Conservation (phyloP, 148 eudicot genomes). For the Hydrangea macrophylla region DNA sequence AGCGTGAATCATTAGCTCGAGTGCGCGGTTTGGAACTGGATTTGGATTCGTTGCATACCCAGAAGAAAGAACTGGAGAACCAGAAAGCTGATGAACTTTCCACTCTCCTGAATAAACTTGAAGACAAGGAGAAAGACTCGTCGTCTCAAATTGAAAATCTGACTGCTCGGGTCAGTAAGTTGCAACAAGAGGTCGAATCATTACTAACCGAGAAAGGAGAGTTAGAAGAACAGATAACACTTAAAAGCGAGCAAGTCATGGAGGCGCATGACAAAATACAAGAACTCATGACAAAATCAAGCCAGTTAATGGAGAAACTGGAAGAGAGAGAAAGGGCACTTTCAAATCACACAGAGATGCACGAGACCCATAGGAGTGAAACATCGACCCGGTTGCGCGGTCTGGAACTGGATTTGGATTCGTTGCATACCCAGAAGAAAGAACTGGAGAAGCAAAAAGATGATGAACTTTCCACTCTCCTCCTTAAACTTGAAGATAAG, state of each 20-base stretch:
- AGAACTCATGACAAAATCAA: constrained; percentile 14
- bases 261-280: constrained; percentile 10
- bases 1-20: constrained; percentile 8
- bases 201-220: too few relatives aligned
- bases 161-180: too few relatives aligned
- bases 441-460: constrained; percentile 12
- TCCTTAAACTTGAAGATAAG: constrained; percentile 5
- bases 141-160: constrained; percentile 19
- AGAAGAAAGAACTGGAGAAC: constrained; percentile 4
- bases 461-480: constrained; percentile 12
- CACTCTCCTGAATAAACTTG: constrained; percentile 5
- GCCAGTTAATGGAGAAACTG: constrained; percentile 21
- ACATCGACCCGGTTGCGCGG: constrained; percentile 4
- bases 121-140: constrained; percentile 21
- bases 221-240: too few relatives aligned
- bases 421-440: constrained; percentile 2
- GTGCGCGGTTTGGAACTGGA: constrained; percentile 2
- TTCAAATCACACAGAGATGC: constrained; percentile 11
- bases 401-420: constrained; percentile 1
- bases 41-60: constrained; percentile 8
- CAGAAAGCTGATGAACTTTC: constrained; percentile 16
- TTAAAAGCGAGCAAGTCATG: too few relatives aligned
- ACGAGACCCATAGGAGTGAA: constrained; percentile 10
- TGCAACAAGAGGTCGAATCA: too few relatives aligned
- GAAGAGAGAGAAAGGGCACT: constrained; percentile 10